A percentile compares a stretch with the other conserved stretches of the same genome.
Evolutionary conservation across 768 basidiomycete genomes (phyloP).

Genomic region (Suillus hirtellus): DNA sequence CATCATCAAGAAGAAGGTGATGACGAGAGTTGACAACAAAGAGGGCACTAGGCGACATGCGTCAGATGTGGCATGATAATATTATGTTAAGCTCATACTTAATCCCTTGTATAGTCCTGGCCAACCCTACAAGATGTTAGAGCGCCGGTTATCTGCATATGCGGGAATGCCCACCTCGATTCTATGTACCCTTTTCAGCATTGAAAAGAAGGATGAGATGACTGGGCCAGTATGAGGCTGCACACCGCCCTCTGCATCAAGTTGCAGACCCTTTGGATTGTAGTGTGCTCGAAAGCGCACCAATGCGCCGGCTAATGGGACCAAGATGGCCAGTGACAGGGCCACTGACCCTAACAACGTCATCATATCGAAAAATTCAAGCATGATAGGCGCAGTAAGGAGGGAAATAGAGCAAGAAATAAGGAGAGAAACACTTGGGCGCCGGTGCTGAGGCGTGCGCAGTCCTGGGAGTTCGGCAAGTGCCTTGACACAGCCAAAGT

Average conservation of each 20-base stretch:
- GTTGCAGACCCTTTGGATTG: slow-evolving; percentile 80
- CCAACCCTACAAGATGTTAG: slow-evolving; percentile 47
- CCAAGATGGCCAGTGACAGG: slow-evolving; percentile 55
- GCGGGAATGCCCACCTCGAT: slow-evolving; percentile 58
- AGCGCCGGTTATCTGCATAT: neutral
- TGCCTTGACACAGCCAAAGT: slow-evolving; percentile 23
- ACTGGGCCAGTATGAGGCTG: slow-evolving; percentile 77
- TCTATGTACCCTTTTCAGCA: slow-evolving; percentile 68
- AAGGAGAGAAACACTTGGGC: neutral
- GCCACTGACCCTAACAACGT: slow-evolving; percentile 46
- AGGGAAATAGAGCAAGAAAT: neutral
- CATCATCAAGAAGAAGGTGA: slow-evolving; percentile 58
- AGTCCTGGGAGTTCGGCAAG: slow-evolving; percentile 28
- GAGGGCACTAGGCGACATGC: slow-evolving; percentile 45
- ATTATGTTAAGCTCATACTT: slow-evolving; percentile 39
- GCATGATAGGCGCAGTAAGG: slow-evolving; percentile 26
- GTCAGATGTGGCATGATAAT: slow-evolving; percentile 41
- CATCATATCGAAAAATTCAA: slow-evolving; percentile 39
- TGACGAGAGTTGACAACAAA: slow-evolving; percentile 47
- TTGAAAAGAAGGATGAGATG: slow-evolving; percentile 72
- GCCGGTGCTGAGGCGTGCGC: slow-evolving; percentile 6
- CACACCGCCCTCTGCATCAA: slow-evolving; percentile 76
- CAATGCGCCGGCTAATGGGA: slow-evolving; percentile 66
- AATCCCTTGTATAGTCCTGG: slow-evolving; percentile 80
- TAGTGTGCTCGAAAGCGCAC: slow-evolving; percentile 83